phyloP scores from a whole-genome alignment of 2,329 filamentous ascomycete genomes.

The Fusarium siculi region DNA sequence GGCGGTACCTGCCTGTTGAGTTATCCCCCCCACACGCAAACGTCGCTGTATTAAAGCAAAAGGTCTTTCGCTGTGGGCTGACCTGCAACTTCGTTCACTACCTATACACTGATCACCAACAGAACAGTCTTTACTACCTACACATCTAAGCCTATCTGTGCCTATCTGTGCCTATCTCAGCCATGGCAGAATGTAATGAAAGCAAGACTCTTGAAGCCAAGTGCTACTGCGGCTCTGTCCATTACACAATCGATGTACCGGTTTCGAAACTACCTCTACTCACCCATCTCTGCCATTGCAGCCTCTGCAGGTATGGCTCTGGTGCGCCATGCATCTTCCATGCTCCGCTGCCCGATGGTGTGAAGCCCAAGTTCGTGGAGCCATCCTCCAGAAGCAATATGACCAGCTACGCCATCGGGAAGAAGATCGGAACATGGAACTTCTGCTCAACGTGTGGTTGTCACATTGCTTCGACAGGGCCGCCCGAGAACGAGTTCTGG shows the following conservation, averaged over 20 bases:
- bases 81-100: not conserved
- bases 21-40: not conserved
- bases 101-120: not conserved
- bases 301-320: conserved; percentile 55
- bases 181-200: conserved; percentile 33
- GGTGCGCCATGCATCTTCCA: conserved; percentile 58
- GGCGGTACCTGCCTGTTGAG: not conserved
- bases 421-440: conserved; percentile 48
- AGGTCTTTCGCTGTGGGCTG: not conserved
- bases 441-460: conserved; percentile 60
- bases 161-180: not conserved
- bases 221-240: conserved; percentile 57
- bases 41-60: conserved; percentile 4
- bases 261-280: conserved; percentile 52
- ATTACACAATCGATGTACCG: conserved; percentile 55
- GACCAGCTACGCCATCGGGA: conserved; percentile 50
- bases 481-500: conserved; percentile 49
- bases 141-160: not conserved
- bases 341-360: conserved; percentile 48
- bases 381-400: conserved; percentile 53
- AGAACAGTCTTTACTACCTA: not conserved
- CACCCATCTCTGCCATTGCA: conserved; percentile 59
- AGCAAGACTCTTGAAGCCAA: conserved; percentile 55
- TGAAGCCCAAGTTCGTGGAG: conserved; percentile 53
- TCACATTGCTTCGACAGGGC: conserved; percentile 54